A percentile compares a stretch with the other conserved stretches of the same genome.
Evolutionary conservation across 345 rosid genomes (phyloP).

Genomic region (Rhodomyrtus tomentosa): DNA sequence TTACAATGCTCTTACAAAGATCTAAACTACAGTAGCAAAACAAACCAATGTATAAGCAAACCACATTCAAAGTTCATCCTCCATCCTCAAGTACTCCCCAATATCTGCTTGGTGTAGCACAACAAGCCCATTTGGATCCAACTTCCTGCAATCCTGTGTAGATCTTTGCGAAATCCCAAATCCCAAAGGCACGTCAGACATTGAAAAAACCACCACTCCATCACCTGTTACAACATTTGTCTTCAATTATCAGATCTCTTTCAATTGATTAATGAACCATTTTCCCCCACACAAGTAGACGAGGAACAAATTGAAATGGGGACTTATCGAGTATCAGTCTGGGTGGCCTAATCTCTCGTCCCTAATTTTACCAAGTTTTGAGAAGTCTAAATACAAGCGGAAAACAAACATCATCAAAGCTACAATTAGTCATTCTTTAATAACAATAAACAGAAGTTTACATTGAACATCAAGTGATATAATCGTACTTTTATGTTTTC

Average conservation of each 20-base stretch:
- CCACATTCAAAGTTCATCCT: slow-evolving; percentile 59
- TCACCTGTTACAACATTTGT: slow-evolving; percentile 34
- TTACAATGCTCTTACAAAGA: background rate
- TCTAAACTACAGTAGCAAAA: background rate
- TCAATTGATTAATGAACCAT: background rate
- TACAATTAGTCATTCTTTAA: background rate
- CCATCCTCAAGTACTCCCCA: slow-evolving; percentile 86
- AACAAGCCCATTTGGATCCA: slow-evolving; percentile 79
- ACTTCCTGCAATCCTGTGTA: slow-evolving; percentile 77
- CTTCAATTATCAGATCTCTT: background rate
- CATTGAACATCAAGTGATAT: background rate
- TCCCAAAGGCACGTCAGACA: slow-evolving; percentile 82
- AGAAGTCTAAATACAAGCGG: background rate
- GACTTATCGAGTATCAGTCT: background rate
- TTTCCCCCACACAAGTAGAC: background rate
- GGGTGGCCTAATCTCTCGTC: background rate
- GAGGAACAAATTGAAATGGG: background rate
- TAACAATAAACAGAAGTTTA: background rate
- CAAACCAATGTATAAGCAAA: background rate
- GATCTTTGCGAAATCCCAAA: slow-evolving; percentile 76
- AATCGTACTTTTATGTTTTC: background rate
- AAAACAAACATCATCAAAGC: background rate
- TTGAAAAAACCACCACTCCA: slow-evolving; percentile 81
- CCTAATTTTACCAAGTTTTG: background rate
- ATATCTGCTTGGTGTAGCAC: slow-evolving; percentile 82